A percentile compares a stretch with the other conserved stretches of the same genome.
phyloP scores from a whole-genome alignment of 139 green algal genomes.

The Haematococcus lacustris region DNA sequence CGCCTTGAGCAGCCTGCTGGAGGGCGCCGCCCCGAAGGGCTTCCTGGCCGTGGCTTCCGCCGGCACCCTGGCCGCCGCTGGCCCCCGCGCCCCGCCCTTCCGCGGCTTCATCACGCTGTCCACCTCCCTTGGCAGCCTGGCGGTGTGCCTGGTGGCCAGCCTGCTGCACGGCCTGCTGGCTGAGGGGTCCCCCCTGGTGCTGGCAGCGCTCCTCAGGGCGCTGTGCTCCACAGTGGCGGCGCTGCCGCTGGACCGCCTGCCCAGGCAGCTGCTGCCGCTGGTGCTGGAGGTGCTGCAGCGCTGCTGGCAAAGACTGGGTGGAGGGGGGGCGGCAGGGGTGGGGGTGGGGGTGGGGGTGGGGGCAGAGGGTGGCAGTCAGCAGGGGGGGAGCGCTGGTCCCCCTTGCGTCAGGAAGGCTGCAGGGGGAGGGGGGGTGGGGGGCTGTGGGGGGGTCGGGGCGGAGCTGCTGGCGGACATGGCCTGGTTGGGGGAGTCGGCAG shows the following conservation, averaged over 20 bases:
- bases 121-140: slow-evolving; percentile 36
- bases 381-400: background rate
- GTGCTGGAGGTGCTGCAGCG: background rate
- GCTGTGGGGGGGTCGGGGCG: too few species aligned
- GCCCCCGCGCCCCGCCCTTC: background rate
- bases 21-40: slow-evolving; percentile 46
- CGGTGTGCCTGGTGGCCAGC: slow-evolving; percentile 33
- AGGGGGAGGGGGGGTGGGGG: too few species aligned
- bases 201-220: slow-evolving; percentile 37
- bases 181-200: slow-evolving; percentile 22
- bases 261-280: slow-evolving; percentile 32
- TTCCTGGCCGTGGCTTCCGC: slow-evolving; percentile 59
- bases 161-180: slow-evolving; percentile 26
- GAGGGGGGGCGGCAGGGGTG: too few species aligned
- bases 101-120: slow-evolving; percentile 65
- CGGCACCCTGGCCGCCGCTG: background rate
- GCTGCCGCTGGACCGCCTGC: slow-evolving; percentile 54
- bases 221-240: slow-evolving; percentile 42
- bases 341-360: too few species aligned
- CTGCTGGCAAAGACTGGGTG: too few species aligned
- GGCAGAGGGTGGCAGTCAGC: too few species aligned
- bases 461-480: too few species aligned
- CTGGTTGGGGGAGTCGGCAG: too few species aligned
- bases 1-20: slow-evolving; percentile 42
- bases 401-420: background rate